These are phyloP conservation scores for Didymella segeticola DNA, from an alignment of 2,329 filamentous ascomycete species.

Conservation along the genomic window DNA sequence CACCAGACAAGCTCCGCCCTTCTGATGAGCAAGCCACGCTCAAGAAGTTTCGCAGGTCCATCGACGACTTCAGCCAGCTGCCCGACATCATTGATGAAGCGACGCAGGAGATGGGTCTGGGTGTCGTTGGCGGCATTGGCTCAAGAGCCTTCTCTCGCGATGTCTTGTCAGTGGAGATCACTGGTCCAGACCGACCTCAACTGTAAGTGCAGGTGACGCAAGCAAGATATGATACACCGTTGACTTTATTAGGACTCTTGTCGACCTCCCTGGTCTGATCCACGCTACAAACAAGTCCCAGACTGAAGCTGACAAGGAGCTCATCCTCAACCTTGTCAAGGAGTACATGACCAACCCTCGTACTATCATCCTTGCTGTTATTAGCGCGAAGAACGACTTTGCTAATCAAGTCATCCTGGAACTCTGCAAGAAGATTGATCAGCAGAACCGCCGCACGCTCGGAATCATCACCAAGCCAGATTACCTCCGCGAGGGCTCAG, in stretches of 20 bases:
- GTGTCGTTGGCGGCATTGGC: slow-evolving; percentile 14
- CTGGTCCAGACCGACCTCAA: slow-evolving; percentile 41
- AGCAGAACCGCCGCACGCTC: slow-evolving; percentile 56
- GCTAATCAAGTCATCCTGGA: slow-evolving; percentile 66
- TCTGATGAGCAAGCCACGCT: slow-evolving; percentile 39
- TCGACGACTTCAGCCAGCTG: slow-evolving; percentile 50
- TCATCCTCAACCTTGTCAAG: slow-evolving; percentile 4
- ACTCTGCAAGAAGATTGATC: slow-evolving; percentile 56
- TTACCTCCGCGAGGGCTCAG: slow-evolving; percentile 46
- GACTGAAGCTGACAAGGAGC: slow-evolving; percentile 1
- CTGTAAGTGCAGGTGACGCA: slow-evolving; percentile 12
- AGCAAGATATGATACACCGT: neutral
- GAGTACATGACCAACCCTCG: slow-evolving; percentile 8
- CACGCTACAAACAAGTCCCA: neutral
- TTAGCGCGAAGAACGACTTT: slow-evolving; percentile 54
- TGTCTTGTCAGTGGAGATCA: slow-evolving; percentile 50
- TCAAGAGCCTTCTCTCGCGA: slow-evolving; percentile 44
- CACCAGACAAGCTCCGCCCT: slow-evolving; percentile 19
- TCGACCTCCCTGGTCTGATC: slow-evolving; percentile 5
- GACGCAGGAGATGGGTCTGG: slow-evolving; percentile 56
- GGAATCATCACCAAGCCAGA: slow-evolving; percentile 67
- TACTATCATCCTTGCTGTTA: slow-evolving; percentile 27
- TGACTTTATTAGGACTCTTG: neutral
- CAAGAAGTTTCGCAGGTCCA: slow-evolving; percentile 39
- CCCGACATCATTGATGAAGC: slow-evolving; percentile 58